Evolutionary conservation across 768 basidiomycete genomes (phyloP).

Genomic region (Pleurotus cornucopiae): DNA sequence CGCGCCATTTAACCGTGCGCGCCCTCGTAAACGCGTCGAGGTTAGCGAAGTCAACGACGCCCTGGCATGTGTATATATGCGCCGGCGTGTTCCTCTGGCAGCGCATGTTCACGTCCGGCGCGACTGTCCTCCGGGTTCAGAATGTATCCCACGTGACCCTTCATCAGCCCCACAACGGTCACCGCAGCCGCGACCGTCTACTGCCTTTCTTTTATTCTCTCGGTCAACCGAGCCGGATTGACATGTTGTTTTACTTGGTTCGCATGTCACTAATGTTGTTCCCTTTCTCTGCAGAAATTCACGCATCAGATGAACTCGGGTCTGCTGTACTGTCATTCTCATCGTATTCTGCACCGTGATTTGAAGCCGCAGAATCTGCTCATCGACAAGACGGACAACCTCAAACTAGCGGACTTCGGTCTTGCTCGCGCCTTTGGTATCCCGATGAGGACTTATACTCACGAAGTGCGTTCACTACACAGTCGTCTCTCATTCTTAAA

Average conservation of each 20-base stretch:
- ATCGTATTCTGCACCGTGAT: constrained; percentile 95
- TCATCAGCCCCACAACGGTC: neutral
- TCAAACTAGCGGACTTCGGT: constrained; percentile 96
- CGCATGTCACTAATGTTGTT: neutral
- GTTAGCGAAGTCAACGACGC: neutral
- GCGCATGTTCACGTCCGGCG: neutral
- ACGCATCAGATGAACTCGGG: constrained; percentile 91
- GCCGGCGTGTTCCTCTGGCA: too few relatives aligned
- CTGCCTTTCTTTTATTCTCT: neutral
- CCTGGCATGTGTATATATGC: too few relatives aligned
- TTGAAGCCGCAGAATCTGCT: constrained; percentile 95
- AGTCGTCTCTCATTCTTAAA: neutral
- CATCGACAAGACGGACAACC: constrained; percentile 83
- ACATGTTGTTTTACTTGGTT: neutral
- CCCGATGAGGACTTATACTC: constrained; percentile 98
- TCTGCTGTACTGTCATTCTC: constrained; percentile 90
- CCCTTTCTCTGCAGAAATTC: constrained; percentile 68
- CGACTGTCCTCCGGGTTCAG: neutral
- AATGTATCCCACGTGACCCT: neutral
- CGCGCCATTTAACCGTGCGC: constrained; percentile 12
- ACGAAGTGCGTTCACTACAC: constrained; percentile 59
- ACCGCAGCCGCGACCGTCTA: neutral
- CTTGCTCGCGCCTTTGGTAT: constrained; percentile 97
- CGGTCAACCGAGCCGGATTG: neutral
- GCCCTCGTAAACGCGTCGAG: constrained; percentile 8